Evolutionary conservation across 345 rosid genomes (phyloP), one percentile per base, ranked within the genome.

Genomic region (Gossypium rotundifolium): DNA sequence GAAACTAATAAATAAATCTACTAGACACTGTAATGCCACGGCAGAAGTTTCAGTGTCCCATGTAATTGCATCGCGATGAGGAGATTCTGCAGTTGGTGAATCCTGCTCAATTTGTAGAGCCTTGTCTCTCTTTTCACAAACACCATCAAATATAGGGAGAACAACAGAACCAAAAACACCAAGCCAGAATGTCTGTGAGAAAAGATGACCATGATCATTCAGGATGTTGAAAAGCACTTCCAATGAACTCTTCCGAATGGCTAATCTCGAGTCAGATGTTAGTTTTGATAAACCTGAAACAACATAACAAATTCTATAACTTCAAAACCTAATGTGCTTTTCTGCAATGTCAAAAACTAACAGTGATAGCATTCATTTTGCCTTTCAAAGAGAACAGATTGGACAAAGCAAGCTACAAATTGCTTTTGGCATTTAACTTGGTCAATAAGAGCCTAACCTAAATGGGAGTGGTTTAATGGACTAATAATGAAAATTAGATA

Each of bases 221-320:
- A 94, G 83, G 82, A 94, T 92, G 82, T 91, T 89, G 80, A 94
- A 92, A 78, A 94, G 92, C 65, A 94, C 95, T 88, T 94, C 98
- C 84, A 94, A 77, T 40, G 98, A 85, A 87, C 91, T 92, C 87
- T 88, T 94, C 65, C 94, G 89, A 77, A 94, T 94, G 46, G 91
- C 85, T 72, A 85, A 79, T 88, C 98, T 85, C 61, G 98, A 86
- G 87, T 88, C 98, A 53, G 90, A 89, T 54, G 97, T 92, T 74
- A 94, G 80, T 67, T 90, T 85, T 73, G 97, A 90, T 78, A 94
- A 80, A 33, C 98, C 98, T 94, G 97, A 76, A 86, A 90, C 51
- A 80, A 11, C 60, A 76, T 29, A 73, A 57, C n/a, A 45, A 14
- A 54, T 65, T 54, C 49, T 64, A 69, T 57, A 65, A 66, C 48